Evolutionary conservation across 2,329 filamentous ascomycete species (phyloP).

Genomic region (Botrytis porri): DNA sequence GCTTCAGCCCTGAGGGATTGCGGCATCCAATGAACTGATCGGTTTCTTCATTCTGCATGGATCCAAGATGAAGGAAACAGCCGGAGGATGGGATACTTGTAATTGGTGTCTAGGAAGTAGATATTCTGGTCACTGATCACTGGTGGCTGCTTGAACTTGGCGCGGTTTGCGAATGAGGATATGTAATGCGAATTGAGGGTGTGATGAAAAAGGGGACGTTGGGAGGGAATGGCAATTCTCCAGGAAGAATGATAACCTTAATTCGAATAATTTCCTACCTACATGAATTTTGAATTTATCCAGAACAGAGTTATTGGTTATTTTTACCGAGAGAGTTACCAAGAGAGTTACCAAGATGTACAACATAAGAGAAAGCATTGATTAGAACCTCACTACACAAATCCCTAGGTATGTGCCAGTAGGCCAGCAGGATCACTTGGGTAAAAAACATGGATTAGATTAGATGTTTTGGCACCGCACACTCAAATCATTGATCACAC

Average conservation of each 20-base stretch:
- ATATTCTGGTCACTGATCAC: neutral
- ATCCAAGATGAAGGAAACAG: neutral
- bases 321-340: neutral
- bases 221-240: neutral
- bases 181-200: neutral
- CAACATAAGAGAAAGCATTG: neutral
- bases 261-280: neutral
- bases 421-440: neutral
- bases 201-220: neutral
- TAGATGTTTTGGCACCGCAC: neutral
- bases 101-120: neutral
- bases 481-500: neutral
- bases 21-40: neutral
- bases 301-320: neutral
- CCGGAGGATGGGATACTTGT: neutral
- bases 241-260: neutral
- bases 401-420: neutral
- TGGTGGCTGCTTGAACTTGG: neutral
- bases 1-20: neutral
- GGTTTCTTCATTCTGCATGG: neutral
- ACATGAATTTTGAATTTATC: neutral
- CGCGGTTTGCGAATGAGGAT: neutral
- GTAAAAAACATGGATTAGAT: neutral
- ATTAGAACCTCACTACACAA: neutral
- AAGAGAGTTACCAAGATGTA: neutral